Evolutionary conservation across 306 rosid genomes (phyloP).

Genomic region (Malus sieversii): DNA sequence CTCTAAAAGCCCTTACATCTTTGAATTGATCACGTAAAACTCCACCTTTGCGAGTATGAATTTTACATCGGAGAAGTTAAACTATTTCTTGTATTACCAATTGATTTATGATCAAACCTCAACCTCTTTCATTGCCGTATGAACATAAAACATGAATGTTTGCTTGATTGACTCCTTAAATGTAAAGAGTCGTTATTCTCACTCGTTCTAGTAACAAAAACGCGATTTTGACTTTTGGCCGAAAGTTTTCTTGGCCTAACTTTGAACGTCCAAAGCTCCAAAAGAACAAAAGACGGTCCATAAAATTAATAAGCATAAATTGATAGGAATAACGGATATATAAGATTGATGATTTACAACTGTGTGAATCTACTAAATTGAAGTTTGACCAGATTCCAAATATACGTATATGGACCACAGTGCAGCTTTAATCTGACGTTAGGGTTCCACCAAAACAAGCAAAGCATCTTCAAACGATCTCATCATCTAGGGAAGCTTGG

Average conservation of each 20-base stretch:
- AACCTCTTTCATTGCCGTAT: too few relatives aligned
- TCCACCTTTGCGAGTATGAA: too few relatives aligned
- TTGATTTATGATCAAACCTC: too few relatives aligned
- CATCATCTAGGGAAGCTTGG: constrained; percentile 12
- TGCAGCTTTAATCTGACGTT: constrained; percentile 43
- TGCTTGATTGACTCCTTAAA: background rate
- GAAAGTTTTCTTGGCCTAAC: too few relatives aligned
- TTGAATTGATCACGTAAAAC: background rate
- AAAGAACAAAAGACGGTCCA: too few relatives aligned
- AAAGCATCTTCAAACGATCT: constrained; percentile 38
- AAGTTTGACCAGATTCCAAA: constrained; percentile 23
- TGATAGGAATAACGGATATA: background rate
- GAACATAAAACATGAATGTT: too few relatives aligned
- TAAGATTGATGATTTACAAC: constrained; percentile 2
- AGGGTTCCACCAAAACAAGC: constrained; percentile 45
- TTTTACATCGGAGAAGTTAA: too few relatives aligned
- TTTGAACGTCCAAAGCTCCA: background rate
- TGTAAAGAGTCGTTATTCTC: background rate
- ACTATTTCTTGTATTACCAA: too few relatives aligned
- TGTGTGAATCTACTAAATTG: constrained; percentile 18
- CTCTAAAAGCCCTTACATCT: background rate
- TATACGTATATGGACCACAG: constrained; percentile 31
- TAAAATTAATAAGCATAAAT: background rate
- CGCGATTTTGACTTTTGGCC: background rate
- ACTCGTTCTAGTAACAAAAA: background rate